Evolutionary conservation across 2,329 filamentous ascomycete species (phyloP).

Genomic region (Cadophora gregata): DNA sequence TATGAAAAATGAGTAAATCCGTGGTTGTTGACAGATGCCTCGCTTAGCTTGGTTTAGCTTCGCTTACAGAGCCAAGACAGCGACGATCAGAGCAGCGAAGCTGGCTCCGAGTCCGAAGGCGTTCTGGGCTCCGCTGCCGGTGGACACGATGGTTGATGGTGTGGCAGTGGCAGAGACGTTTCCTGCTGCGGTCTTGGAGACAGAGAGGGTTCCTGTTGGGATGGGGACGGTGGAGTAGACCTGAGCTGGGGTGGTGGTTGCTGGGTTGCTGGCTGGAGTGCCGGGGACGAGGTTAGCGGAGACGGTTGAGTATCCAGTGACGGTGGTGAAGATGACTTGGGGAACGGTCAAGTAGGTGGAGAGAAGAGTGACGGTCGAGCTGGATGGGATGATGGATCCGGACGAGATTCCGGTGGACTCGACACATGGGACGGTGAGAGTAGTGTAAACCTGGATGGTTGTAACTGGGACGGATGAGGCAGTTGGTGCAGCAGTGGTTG

Average conservation of each 20-base stretch:
- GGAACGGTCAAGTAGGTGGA: constrained; percentile 58
- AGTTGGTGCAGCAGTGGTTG: constrained; percentile 49
- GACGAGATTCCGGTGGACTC: constrained; percentile 47
- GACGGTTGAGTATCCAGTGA: constrained; percentile 25
- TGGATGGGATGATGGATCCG: constrained; percentile 53
- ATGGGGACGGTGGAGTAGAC: constrained; percentile 36
- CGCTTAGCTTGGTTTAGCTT: no score
- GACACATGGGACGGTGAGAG: constrained; percentile 57
- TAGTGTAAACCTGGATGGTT: constrained; percentile 55
- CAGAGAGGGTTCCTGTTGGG: constrained; percentile 24
- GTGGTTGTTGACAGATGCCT: neutral
- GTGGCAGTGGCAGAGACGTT: constrained; percentile 37
- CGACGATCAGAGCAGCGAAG: constrained; percentile 38
- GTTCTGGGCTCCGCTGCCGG: constrained; percentile 43
- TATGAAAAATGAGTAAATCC: neutral
- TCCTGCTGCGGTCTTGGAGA: constrained; percentile 34
- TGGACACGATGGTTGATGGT: constrained; percentile 45
- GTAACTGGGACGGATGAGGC: constrained; percentile 51
- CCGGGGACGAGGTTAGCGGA: constrained; percentile 42
- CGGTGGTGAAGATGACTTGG: constrained; percentile 54
- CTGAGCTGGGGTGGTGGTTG: constrained; percentile 35
- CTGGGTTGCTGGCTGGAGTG: constrained; percentile 47
- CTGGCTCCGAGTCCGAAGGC: constrained; percentile 39
- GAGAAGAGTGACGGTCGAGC: constrained; percentile 54
- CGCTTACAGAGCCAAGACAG: constrained; percentile 37